Conservation (phyloP, 1,284 basidiomycete species). For the Sporisorium scitamineum region DNA sequence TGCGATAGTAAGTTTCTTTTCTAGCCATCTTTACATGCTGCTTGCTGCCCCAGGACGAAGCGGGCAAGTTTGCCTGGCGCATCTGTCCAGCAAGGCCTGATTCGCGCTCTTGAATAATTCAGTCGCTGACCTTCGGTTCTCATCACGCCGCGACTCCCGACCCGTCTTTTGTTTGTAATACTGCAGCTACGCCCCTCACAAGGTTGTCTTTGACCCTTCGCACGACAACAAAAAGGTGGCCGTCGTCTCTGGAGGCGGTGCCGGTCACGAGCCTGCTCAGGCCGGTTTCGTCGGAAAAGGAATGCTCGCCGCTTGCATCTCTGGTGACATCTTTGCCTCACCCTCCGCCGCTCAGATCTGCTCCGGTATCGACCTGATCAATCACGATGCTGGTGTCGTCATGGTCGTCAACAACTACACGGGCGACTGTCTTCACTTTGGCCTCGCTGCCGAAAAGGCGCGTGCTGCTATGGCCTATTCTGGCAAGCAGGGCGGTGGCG, state of each 20-base stretch:
- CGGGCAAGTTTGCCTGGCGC: not conserved
- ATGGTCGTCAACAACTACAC: slow-evolving; percentile 71
- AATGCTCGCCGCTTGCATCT: slow-evolving; percentile 71
- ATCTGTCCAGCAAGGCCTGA: not conserved
- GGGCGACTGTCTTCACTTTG: slow-evolving; percentile 73
- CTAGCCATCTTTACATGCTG: not conserved
- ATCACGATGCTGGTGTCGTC: slow-evolving; percentile 69
- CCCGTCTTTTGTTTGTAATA: not conserved
- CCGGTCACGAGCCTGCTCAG: slow-evolving; percentile 71
- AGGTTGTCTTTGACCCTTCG: slow-evolving; percentile 65
- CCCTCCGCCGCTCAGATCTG: slow-evolving; percentile 72
- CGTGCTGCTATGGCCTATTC: slow-evolving; percentile 60
- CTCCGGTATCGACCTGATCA: slow-evolving; percentile 70
- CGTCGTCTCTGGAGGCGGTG: slow-evolving; percentile 71
- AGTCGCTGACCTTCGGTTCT: not conserved
- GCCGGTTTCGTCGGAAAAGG: slow-evolving; percentile 70
- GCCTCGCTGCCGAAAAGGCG: slow-evolving; percentile 69
- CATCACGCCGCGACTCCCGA: not conserved
- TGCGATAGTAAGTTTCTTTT: slow-evolving; percentile 56
- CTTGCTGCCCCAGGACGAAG: not conserved
- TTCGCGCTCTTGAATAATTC: not conserved
- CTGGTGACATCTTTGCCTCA: slow-evolving; percentile 73
- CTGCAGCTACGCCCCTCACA: slow-evolving; percentile 62
- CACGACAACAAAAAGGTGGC: slow-evolving; percentile 71
- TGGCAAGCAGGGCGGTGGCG: slow-evolving; percentile 69